Base-by-base conservation (phyloP, 768 basidiomycete species). In the Podaxis mareebaensis region DNA sequence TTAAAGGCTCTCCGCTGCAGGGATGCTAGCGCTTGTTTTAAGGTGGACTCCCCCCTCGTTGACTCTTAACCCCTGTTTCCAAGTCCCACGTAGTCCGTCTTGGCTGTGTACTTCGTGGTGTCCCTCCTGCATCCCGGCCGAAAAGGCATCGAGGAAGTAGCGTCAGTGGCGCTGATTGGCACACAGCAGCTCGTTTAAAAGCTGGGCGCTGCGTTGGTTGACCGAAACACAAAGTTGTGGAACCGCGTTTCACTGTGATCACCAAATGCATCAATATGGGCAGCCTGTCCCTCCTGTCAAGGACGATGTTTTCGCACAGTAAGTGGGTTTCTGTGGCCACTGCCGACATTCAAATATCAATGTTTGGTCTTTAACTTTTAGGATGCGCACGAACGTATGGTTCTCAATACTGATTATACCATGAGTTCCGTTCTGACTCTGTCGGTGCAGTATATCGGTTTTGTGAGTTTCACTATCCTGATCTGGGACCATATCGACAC, bases 401-500 rank as follows among this genome's bases (percentile, higher is more conserved):
- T n/a, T 52, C n/a, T 20, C 53, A n/a, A 46, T 53, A 15, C 38
- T 42, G 3, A 11, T 33, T 7, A 6, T 20, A 55, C 28, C 38
- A 30, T 20, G 53, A 26, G 22, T 38, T 28, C 44, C 8, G 7
- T 48, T 1, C 48, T 30, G 53, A 38, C 42, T 3, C 12, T 20
- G 52, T 42, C 3, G 51, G 28, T 60, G 1, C 58, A 87, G 85
- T 80, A 76, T 60, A 75, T 87, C 39, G 85, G 81, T 13, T 72
- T 86, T 33, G 77, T 76, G 12, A 79, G 82, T 63, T 83, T 82
- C 67, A 78, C 79, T 2, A 67, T 83, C 17, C 73, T 87, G 12
- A 64, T 86, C 12, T 86, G 82, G 80, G 85, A 86, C 63, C 84
- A 85, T 61, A 64, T 85, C 39, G 75, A 83, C 59, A 83, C 84